Evolutionary conservation across 1,284 basidiomycete species (phyloP).

Genomic region (Trametes polyzona): DNA sequence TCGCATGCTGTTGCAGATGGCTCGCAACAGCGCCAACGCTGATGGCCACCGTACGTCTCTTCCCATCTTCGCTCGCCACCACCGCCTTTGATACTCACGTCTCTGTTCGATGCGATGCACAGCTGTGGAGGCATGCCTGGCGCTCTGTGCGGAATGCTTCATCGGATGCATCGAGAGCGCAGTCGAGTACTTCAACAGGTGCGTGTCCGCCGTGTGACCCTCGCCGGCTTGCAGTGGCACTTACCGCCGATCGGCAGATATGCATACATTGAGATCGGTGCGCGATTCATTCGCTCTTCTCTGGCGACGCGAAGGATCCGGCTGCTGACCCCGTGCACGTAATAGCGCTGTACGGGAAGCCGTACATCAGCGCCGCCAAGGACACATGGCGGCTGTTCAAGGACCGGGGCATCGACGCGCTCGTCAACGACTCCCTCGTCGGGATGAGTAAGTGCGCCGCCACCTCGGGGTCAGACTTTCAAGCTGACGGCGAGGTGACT

Average conservation of each 20-base stretch:
- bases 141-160: conserved; percentile 84
- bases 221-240: too few species aligned
- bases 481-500: neutral
- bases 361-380: conserved; percentile 85
- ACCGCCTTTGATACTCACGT: neutral
- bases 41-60: conserved; percentile 72
- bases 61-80: neutral
- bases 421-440: conserved; percentile 87
- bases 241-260: conserved; percentile 62
- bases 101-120: neutral
- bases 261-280: conserved; percentile 83
- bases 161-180: conserved; percentile 72
- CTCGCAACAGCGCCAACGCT: conserved; percentile 68
- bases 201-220: conserved; percentile 33
- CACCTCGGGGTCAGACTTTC: neutral
- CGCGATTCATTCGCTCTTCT: conserved; percentile 18
- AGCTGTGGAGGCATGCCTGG: conserved; percentile 76
- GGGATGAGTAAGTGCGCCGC: conserved; percentile 68
- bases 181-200: conserved; percentile 86
- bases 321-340: neutral
- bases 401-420: conserved; percentile 84
- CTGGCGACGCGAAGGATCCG: neutral
- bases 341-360: conserved; percentile 83
- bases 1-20: conserved; percentile 65
- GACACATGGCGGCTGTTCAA: conserved; percentile 89